These are phyloP conservation scores for Claviceps quebecensis DNA, from an alignment of 2,329 filamentous ascomycete species.

Conservation along the genomic window DNA sequence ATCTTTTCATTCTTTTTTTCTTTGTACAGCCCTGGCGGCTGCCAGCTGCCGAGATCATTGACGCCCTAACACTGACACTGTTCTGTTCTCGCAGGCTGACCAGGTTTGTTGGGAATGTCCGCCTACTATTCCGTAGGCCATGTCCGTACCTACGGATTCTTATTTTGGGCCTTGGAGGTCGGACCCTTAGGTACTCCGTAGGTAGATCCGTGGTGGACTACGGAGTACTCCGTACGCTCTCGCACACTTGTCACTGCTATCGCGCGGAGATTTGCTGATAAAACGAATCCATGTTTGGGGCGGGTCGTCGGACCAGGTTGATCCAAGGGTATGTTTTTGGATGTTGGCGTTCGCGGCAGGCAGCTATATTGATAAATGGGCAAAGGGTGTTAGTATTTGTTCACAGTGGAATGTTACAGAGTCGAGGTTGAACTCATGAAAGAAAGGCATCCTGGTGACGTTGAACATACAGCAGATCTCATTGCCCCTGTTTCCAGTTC, in stretches of 20 bases:
- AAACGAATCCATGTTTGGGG: constrained; percentile 15
- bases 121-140: no score
- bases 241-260: constrained; percentile 3
- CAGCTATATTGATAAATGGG: constrained; percentile 13
- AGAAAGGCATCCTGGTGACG: background rate
- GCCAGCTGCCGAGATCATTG: no score
- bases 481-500: constrained; percentile 21
- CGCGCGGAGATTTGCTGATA: constrained; percentile 17
- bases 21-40: no score
- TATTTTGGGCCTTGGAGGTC: no score
- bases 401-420: background rate
- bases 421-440: background rate
- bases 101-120: no score
- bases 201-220: background rate
- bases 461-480: constrained; percentile 29
- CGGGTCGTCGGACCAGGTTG: constrained; percentile 23
- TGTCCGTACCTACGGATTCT: no score
- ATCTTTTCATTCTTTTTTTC: no score
- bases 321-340: constrained; percentile 25
- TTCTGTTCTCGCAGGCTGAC: no score
- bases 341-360: constrained; percentile 25
- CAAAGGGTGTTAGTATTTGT: constrained; percentile 2
- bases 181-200: no score
- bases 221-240: no score
- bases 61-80: no score